Percentiles rank a stretch among this genome's conserved stretches.
These are phyloP conservation scores for Striga asiatica DNA, from an alignment of 257 asterid species.

Conservation along the genomic window DNA sequence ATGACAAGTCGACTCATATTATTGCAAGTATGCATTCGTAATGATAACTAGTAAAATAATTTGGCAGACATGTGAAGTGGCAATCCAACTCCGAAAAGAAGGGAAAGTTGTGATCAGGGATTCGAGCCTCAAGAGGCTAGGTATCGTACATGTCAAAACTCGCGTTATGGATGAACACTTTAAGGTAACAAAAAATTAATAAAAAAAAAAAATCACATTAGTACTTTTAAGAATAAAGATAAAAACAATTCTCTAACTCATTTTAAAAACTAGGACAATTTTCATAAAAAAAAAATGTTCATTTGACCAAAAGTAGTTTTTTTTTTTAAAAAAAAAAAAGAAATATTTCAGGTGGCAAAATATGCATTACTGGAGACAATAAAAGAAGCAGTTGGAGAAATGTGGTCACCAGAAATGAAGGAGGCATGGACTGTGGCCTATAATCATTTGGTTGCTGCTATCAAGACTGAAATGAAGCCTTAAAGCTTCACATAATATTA, in stretches of 20 bases:
- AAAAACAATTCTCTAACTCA: no score
- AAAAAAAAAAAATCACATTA: no score
- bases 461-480: constrained; percentile 61
- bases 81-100: constrained; percentile 68
- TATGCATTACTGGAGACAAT: constrained; percentile 73
- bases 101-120: constrained; percentile 68
- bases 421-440: constrained; percentile 67
- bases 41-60: no score
- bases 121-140: constrained; percentile 51
- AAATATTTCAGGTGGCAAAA: constrained; percentile 46
- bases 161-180: constrained; percentile 75
- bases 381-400: constrained; percentile 67
- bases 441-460: constrained; percentile 71
- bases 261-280: no score
- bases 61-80: constrained; percentile 74
- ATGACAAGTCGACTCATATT: no score
- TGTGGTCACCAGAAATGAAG: constrained; percentile 76
- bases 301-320: no score
- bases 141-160: constrained; percentile 45
- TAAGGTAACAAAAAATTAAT: constrained; percentile 32
- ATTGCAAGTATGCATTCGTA: no score
- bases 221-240: no score
- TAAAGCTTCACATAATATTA: no score
- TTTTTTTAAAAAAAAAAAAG: not conserved
- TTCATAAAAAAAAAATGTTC: no score